phyloP scores from a whole-genome alignment of 768 basidiomycete genomes.

The Termitomyces bulborhizus region DNA sequence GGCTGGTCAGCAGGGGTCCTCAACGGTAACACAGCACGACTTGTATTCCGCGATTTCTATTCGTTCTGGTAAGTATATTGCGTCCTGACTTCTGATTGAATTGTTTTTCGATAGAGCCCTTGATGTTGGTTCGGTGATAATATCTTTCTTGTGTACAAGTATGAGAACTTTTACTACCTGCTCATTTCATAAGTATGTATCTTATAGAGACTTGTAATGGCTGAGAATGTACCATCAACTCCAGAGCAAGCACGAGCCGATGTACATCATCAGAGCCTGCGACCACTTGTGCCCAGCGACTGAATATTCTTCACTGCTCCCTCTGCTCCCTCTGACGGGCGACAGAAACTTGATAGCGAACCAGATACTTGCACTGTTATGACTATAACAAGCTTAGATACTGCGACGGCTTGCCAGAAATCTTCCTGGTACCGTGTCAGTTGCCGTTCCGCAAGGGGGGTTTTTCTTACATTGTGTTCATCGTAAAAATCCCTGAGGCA shows the following conservation, averaged over 20 bases:
- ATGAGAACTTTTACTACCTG: background rate
- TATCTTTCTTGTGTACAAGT: conserved; percentile 1
- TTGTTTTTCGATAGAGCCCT: background rate
- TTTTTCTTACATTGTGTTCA: no score
- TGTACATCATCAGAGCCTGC: no score
- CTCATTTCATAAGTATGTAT: conserved; percentile 1
- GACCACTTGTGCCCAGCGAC: no score
- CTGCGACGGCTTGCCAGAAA: no score
- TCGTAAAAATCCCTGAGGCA: no score
- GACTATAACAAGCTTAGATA: no score
- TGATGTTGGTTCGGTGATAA: background rate
- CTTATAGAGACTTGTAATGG: background rate
- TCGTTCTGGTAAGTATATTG: background rate
- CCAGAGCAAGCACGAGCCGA: background rate
- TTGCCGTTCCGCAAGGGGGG: no score
- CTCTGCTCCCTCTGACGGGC: no score
- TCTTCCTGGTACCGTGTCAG: no score
- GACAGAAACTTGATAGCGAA: no score
- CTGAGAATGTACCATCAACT: conserved; percentile 29
- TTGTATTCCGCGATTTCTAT: background rate
- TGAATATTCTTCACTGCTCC: no score
- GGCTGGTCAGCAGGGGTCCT: conserved; percentile 16
- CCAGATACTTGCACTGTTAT: no score
- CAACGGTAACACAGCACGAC: conserved; percentile 9
- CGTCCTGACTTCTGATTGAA: background rate